Evolutionary conservation across 768 basidiomycete species (phyloP), one percentile per base, ranked within the genome.

Genomic region (Cystobasidium onofrii): DNA sequence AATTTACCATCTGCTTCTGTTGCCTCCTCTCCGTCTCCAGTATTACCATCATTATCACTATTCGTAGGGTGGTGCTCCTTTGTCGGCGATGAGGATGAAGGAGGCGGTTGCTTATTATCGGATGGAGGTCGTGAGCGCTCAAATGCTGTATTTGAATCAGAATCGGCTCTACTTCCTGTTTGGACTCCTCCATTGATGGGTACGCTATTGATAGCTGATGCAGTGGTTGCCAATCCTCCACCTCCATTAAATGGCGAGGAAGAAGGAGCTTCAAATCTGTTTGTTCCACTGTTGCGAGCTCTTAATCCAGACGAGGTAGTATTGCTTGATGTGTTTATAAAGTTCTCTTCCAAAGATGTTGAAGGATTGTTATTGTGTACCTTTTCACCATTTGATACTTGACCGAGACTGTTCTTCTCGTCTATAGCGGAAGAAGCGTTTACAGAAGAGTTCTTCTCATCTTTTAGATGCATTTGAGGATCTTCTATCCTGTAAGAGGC

Each of bases 1-100:
- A 74, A n/a, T 74, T 60, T 18, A 33, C n/a, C 64, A 27, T 66
- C 64, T 23, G 20, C 52, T 10, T 6, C 39, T 39, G 39, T 39
- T 15, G 39, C 39, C 15, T 34, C 57, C 4, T 34, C 57, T 4
- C 6, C 17, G 23, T 29, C 57, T 29, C 27, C 25, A 1, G 6
- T 13, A 27, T 60, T 60, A 34, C 33, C 33, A 17, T n/a, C n/a
- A n/a, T 6, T 15, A 20, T 6, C 27, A 60, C 23, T 6, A 60
- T 29, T 12, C 13, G 12, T 15, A 9, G 25, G 15, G 6, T 6
- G 39, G 15, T 15, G 39, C 39, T 6, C 15, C 6, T 39, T 39
- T 39, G 6, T 39, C 6, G n/a, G n/a, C n/a, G 39, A 39, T 39
- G 39, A 15, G 7, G 39, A 39, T 6, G 39, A 39, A 39, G 39